These are phyloP conservation scores for Aspergillus persii DNA, from an alignment of 2,329 filamentous ascomycete species.

Conservation along the genomic window DNA sequence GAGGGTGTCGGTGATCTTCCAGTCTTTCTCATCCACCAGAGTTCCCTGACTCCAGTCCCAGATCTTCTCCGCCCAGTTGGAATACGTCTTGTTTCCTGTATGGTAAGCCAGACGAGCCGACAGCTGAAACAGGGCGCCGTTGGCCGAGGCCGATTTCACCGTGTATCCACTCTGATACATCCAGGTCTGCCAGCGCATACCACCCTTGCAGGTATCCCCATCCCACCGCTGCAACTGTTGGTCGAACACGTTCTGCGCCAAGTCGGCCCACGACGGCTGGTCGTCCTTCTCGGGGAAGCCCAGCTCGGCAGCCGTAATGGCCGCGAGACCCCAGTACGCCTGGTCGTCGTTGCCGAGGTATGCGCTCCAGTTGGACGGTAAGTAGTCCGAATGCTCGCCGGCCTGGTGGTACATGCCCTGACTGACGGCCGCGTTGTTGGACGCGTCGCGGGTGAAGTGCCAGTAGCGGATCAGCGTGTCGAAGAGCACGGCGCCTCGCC, in stretches of 20 bases:
- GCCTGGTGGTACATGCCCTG: conserved; percentile 70
- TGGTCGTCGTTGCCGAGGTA: conserved; percentile 51
- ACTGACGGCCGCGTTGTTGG: conserved; percentile 66
- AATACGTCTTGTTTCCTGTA: conserved; percentile 12
- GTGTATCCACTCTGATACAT: conserved; percentile 10
- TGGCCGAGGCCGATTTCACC: conserved; percentile 12
- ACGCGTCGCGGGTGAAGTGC: conserved; percentile 71
- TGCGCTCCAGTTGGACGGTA: conserved; percentile 56
- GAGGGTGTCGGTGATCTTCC: conserved; percentile 52
- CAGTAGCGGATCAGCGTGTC: conserved; percentile 72
- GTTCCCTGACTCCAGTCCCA: conserved; percentile 51
- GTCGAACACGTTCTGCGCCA: conserved; percentile 75
- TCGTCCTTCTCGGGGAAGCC: conserved; percentile 67
- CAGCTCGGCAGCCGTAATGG: conserved; percentile 72
- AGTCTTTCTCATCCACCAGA: conserved; percentile 44
- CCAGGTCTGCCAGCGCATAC: conserved; percentile 8
- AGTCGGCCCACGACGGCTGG: conserved; percentile 67
- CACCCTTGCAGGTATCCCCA: conserved; percentile 50
- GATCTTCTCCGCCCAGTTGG: conserved; percentile 64
- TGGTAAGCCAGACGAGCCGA: conserved; percentile 14
- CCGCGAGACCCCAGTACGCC: conserved; percentile 76
- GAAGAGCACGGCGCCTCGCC: conserved; percentile 69
- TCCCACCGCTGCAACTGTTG: conserved; percentile 71
- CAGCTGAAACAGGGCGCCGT: conserved; percentile 16
- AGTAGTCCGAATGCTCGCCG: conserved; percentile 69